phyloP scores from a whole-genome alignment of 2,329 filamentous ascomycete species.

The Macrophomina phaseolina region DNA sequence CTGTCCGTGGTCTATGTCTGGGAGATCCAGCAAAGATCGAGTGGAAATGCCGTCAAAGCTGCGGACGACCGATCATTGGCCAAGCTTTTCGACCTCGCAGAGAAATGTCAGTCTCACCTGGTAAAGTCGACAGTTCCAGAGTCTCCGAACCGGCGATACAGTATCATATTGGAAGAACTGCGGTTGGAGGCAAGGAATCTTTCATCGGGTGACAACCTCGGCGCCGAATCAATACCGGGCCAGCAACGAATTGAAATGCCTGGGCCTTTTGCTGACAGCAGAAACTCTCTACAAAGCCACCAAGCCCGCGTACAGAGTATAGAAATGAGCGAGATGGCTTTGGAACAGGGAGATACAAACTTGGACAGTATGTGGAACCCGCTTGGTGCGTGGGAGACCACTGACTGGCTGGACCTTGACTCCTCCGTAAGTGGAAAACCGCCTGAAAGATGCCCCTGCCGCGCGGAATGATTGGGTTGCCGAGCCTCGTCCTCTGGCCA shows the following conservation, averaged over 20 bases:
- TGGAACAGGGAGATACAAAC: constrained; percentile 31
- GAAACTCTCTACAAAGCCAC: constrained; percentile 32
- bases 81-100: constrained; percentile 49
- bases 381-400: constrained; percentile 41
- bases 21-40: constrained; percentile 48
- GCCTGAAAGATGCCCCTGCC: constrained; percentile 29
- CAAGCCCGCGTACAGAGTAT: constrained; percentile 30
- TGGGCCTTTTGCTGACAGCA: background rate
- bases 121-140: constrained; percentile 54
- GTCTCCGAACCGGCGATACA: constrained; percentile 54
- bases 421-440: constrained; percentile 34
- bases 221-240: background rate
- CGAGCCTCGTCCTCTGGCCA: too few relatives aligned
- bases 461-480: too few relatives aligned
- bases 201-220: constrained; percentile 29
- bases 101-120: constrained; percentile 52
- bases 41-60: constrained; percentile 12
- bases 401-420: constrained; percentile 44
- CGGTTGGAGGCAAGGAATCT: constrained; percentile 46
- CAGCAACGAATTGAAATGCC: background rate
- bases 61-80: background rate
- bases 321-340: background rate
- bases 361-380: constrained; percentile 32
- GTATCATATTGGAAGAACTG: constrained; percentile 56
- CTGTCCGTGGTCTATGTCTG: constrained; percentile 56